Evolutionary conservation across 2,329 filamentous ascomycete species (phyloP).

Genomic region (Penicillium brevicompactum): DNA sequence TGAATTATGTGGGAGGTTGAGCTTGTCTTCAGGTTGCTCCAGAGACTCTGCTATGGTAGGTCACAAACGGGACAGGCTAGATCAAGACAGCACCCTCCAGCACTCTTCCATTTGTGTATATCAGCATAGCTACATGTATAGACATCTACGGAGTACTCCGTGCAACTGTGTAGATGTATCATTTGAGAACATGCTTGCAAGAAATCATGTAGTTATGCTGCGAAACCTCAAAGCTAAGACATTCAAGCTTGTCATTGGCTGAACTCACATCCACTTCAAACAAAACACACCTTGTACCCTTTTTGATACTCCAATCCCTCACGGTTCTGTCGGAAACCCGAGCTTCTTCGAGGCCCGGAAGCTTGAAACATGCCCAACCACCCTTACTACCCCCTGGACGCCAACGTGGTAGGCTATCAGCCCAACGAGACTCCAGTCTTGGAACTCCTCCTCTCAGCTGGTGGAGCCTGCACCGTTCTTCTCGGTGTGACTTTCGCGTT

Average conservation of each 20-base stretch:
- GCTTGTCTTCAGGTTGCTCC: too few species aligned
- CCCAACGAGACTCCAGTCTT: conserved; percentile 66
- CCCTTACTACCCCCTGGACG: conserved; percentile 71
- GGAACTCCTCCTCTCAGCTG: conserved; percentile 63
- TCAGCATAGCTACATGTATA: too few species aligned
- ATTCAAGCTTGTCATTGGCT: conserved; percentile 4
- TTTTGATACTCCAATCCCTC: background rate
- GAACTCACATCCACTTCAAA: conserved; percentile 1
- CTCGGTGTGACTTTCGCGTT: conserved; percentile 59
- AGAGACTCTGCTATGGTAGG: too few species aligned
- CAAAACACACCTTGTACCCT: background rate
- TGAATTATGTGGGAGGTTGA: too few species aligned
- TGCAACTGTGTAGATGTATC: background rate
- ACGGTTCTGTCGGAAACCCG: too few species aligned
- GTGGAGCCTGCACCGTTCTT: conserved; percentile 57
- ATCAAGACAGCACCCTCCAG: too few species aligned
- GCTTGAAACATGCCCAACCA: conserved; percentile 43
- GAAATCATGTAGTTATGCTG: background rate
- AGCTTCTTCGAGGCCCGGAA: too few species aligned
- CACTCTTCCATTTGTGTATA: too few species aligned
- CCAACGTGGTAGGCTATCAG: conserved; percentile 63
- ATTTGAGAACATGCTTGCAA: background rate
- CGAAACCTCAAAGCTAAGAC: background rate
- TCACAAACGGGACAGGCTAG: too few species aligned
- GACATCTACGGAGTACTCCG: too few species aligned